A percentile compares a stretch with the other conserved stretches of the same genome.
Evolutionary conservation across 805 yeast genomes (phyloP).

Genomic region (Candida rishiriensis): DNA sequence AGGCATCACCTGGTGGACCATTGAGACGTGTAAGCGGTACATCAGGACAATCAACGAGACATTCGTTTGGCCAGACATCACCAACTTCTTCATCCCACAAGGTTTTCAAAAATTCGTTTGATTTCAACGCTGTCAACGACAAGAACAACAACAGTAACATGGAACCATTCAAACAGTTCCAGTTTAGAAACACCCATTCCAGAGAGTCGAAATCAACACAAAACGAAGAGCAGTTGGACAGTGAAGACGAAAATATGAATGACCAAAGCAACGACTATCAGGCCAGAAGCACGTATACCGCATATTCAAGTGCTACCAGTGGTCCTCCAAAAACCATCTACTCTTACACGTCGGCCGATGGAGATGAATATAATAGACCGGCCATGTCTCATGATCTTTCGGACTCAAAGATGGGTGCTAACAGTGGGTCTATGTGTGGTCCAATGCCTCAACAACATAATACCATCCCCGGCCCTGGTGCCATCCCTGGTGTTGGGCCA

Average conservation of each 20-base stretch:
- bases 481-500: slow-evolving; percentile 6
- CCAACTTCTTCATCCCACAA: slow-evolving; percentile 12
- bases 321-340: slow-evolving; percentile 27
- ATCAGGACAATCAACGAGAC: slow-evolving; percentile 2
- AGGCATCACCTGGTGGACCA: slow-evolving; percentile 6
- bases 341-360: slow-evolving; percentile 26
- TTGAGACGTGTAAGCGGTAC: slow-evolving; percentile 5
- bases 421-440: too few relatives aligned
- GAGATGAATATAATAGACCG: slow-evolving; percentile 14
- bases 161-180: slow-evolving; percentile 1
- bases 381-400: too few relatives aligned
- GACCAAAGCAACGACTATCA: too few relatives aligned
- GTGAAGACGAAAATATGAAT: slow-evolving; percentile 12
- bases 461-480: background rate
- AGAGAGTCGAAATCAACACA: slow-evolving; percentile 2
- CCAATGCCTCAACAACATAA: slow-evolving; percentile 8
- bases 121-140: slow-evolving; percentile 8
- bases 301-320: slow-evolving; percentile 21
- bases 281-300: slow-evolving; percentile 17
- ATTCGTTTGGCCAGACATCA: slow-evolving; percentile 14
- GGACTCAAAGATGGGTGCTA: too few relatives aligned
- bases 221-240: slow-evolving; percentile 1
- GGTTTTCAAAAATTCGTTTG: slow-evolving; percentile 12
- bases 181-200: slow-evolving; percentile 4
- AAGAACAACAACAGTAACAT: slow-evolving; percentile 2